A percentile compares a stretch with the other conserved stretches of the same genome.
phyloP scores from a whole-genome alignment of 2,329 filamentous ascomycete genomes.

The Westerdykella sp. region DNA sequence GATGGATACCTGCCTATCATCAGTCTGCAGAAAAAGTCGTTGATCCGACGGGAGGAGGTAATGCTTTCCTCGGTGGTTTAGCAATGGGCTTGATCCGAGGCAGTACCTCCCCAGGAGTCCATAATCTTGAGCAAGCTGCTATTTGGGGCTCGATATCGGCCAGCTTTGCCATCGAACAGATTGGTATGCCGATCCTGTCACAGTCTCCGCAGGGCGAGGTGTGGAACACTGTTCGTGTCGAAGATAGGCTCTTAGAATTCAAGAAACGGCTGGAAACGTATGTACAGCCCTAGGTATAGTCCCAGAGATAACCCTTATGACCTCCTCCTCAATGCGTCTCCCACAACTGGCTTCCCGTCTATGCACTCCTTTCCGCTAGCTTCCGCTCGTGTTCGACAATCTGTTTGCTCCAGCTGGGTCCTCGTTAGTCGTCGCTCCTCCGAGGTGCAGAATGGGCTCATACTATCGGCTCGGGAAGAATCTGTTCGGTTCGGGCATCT shows the following conservation, averaged over 20 bases:
- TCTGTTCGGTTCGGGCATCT: slow-evolving; percentile 67
- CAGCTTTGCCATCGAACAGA: slow-evolving; percentile 90
- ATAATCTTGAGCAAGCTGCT: slow-evolving; percentile 60
- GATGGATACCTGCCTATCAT: slow-evolving; percentile 78
- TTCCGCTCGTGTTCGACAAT: slow-evolving; percentile 62
- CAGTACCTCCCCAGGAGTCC: slow-evolving; percentile 42
- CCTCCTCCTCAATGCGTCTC: slow-evolving; percentile 6
- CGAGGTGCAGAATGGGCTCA: slow-evolving; percentile 33
- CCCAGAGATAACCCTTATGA: slow-evolving; percentile 14
- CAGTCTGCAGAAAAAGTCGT: slow-evolving; percentile 53
- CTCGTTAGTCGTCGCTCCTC: slow-evolving; percentile 20
- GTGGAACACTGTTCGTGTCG: slow-evolving; percentile 45
- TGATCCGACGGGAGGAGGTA: slow-evolving; percentile 93
- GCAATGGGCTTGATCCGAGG: slow-evolving; percentile 50
- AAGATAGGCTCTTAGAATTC: slow-evolving; percentile 40
- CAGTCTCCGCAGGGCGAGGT: slow-evolving; percentile 31
- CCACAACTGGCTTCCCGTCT: slow-evolving; percentile 4
- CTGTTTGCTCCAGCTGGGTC: slow-evolving; percentile 61
- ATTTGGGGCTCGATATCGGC: slow-evolving; percentile 76
- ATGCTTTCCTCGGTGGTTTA: slow-evolving; percentile 70
- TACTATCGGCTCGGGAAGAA: slow-evolving; percentile 85
- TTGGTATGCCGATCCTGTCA: slow-evolving; percentile 65
- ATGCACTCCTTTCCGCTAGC: slow-evolving; percentile 25
- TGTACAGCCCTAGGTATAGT: slow-evolving; percentile 32
- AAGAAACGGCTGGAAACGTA: slow-evolving; percentile 34